Evolutionary conservation across 768 basidiomycete species (phyloP), one percentile per base, ranked within the genome.

Genomic region (Pulveroboletus sp.): DNA sequence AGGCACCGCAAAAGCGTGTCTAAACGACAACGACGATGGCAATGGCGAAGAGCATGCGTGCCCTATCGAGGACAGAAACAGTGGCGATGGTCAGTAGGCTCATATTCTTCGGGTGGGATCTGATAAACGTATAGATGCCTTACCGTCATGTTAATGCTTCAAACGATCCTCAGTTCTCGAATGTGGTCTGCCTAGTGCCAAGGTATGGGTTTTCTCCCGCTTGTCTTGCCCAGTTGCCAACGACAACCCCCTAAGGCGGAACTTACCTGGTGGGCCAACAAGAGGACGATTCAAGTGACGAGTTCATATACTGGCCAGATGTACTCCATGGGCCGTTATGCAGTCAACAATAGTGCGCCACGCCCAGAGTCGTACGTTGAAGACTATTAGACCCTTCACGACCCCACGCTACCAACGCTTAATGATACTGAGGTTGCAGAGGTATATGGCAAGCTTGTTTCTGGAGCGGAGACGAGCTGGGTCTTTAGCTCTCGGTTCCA

Each of bases 401-500:
- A 82, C 46, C 80, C 85, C 2, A 70, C 70, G 0, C 62, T 79
- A 19, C 73, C 81, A 2, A 68, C 81, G 8, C 68, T 91, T 45
- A 87, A 80, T 45, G 83, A 81, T 23, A 68, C 75, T 2, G 69
- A 85, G 60, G 73, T 76, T 35, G 76, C 77, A 0, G 78, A 73
- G 1, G 61, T 97, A 16, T 97, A 94, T 59, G 78, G 87, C 6
- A 90, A 97, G 62, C 78, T 97, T 17, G 94, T 94, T 0, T 81
- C 78, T 45, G 93, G 90, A 31, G 94, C 92, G 1, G 94, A 97
- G 71, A 80, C 80, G 11, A 90, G 88, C 52, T 66, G 59, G 68
- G 58, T 60, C 36, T 63, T 54, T 48, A 78, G 77, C 29, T 68
- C 75, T 25, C 69, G 82, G 8, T 84, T 78, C n/a, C 47, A 69